Base-by-base conservation (phyloP, 331 rosid genomes). In the Cydonia oblonga region DNA sequence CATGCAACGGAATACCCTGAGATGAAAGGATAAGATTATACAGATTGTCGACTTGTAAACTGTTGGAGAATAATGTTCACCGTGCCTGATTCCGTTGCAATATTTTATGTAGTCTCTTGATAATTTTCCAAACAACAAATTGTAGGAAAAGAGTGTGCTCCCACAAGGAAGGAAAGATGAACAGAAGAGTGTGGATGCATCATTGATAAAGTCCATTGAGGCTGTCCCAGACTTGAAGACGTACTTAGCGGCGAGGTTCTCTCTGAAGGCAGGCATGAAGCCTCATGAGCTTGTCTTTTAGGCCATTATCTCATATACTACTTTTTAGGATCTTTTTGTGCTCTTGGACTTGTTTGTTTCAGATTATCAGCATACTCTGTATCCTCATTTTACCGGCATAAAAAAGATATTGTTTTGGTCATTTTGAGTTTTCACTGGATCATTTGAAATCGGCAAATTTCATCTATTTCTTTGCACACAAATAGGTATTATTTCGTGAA, bases 141-240 rank as follows among this genome's bases (percentile, higher is more conserved):
- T 73, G 75, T 63, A 89, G 95, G 95, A 86, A 75, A 89, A 84
- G 70, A 84, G 70, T 29, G 80, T 42, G 29, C 80, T 89, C 54
- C 91, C 95, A 16, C 88, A 84, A 58, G 80, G 70, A 75, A 86
- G 85, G 78, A 89, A 89, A 56, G 95, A 89, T 53, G 91, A 89
- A 40, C 95, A 89, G 79, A 89, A 89, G 75, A 30, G 78, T 0
- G 83, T 89, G 46, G 91, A 86, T 32, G 42, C 87, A 2, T 70
- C 78, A 1, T 78, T 89, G 86, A 5, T 89, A 19, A 84, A 79
- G 72, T 76, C 79, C 60, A 84, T 86, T 0, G 91, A 86, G 69
- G 67, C 68, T 25, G 91, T 89, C 33, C 78, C 88, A 6, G 95
- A 86, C 7, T 80, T 89, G 87, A 89, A 86, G 80, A 40, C 87